Evolutionary conservation across 169 alveolate genomes (phyloP).

Genomic region (Miamiensis avidus): DNA sequence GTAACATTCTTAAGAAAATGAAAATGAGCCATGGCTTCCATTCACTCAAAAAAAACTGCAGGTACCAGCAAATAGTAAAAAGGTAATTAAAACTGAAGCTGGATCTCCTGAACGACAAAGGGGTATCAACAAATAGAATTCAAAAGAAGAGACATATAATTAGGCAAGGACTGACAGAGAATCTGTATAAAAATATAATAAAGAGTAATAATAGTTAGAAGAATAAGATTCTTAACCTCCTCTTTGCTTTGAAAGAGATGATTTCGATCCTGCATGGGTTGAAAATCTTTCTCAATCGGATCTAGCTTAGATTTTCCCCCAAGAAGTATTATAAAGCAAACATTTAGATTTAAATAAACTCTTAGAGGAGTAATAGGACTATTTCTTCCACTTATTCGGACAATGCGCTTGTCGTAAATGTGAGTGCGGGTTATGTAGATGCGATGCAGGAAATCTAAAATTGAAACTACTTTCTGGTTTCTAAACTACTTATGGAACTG

Average conservation of each 20-base stretch:
- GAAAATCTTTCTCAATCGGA: background rate
- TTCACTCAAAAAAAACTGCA: no score
- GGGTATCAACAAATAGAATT: no score
- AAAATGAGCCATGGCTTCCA: no score
- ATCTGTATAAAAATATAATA: no score
- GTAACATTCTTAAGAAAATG: no score
- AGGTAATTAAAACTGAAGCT: no score
- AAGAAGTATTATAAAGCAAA: background rate
- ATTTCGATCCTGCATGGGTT: background rate
- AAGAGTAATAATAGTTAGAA: no score
- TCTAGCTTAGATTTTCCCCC: background rate
- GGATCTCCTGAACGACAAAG: no score
- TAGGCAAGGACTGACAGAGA: no score
- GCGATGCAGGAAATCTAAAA: background rate
- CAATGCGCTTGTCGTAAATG: background rate
- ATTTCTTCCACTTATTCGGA: background rate
- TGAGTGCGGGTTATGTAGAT: background rate
- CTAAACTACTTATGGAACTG: background rate
- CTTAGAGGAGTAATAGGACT: background rate
- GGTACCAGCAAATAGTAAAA: no score
- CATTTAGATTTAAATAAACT: background rate
- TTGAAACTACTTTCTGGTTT: background rate
- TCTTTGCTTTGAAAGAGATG: background rate
- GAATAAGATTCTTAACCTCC: no score
- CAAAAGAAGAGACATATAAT: no score